phyloP scores from a whole-genome alignment of 2,329 filamentous ascomycete species.

The Botrytis pseudocinerea region DNA sequence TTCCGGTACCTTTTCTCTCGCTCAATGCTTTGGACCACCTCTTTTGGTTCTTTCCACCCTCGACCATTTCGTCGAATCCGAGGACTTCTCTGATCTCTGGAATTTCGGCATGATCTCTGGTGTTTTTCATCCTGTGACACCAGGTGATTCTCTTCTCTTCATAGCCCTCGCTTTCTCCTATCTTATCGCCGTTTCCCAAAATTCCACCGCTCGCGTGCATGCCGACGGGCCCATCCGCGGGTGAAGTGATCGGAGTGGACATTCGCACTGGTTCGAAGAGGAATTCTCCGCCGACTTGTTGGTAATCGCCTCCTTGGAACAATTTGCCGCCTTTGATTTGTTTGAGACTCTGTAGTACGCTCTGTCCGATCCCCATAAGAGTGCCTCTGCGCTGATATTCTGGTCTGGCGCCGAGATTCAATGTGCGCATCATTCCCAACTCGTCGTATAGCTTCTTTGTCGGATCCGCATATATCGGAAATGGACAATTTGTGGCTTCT shows the following conservation, averaged over 20 bases:
- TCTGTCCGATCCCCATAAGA: slow-evolving; percentile 42
- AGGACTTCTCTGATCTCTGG: slow-evolving; percentile 64
- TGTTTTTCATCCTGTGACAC: slow-evolving; percentile 81
- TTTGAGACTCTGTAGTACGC: slow-evolving; percentile 49
- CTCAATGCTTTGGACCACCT: slow-evolving; percentile 50
- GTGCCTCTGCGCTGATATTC: slow-evolving; percentile 50
- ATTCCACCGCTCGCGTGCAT: slow-evolving; percentile 25
- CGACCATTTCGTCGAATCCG: slow-evolving; percentile 52
- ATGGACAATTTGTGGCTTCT: slow-evolving; percentile 50
- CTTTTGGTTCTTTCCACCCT: slow-evolving; percentile 45
- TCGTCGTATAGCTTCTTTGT: slow-evolving; percentile 53
- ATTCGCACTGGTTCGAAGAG: slow-evolving; percentile 40
- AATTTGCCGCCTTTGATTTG: slow-evolving; percentile 44
- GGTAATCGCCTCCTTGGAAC: slow-evolving; percentile 52
- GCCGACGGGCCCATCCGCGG: background rate
- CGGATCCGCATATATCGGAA: slow-evolving; percentile 59
- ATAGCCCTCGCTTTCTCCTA: slow-evolving; percentile 23
- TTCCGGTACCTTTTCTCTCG: slow-evolving; percentile 55
- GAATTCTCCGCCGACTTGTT: slow-evolving; percentile 51
- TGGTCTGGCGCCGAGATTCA: slow-evolving; percentile 49
- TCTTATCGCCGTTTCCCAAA: slow-evolving; percentile 25
- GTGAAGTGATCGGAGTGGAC: slow-evolving; percentile 30
- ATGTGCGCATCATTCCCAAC: slow-evolving; percentile 54
- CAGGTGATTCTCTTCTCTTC: slow-evolving; percentile 67
- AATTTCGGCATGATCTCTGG: slow-evolving; percentile 74